Percentiles rank a stretch among this genome's conserved stretches.
phyloP scores from a whole-genome alignment of 495 filamentous ascomycete genomes.

The Talaromyces proteolyticus region DNA sequence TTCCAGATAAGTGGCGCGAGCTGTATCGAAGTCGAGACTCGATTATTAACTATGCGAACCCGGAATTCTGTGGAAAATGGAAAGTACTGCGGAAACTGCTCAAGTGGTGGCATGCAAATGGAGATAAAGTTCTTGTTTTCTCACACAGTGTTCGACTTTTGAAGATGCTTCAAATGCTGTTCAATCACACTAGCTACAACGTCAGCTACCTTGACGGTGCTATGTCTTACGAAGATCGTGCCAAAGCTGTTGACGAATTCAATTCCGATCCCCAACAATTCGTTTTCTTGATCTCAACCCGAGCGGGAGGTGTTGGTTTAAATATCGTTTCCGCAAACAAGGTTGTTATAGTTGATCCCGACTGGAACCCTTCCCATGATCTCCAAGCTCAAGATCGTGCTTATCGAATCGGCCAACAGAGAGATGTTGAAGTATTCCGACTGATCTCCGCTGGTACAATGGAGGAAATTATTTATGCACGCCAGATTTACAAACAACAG shows the following conservation, averaged over 20 bases:
- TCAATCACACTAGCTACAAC: slow-evolving; percentile 85
- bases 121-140: slow-evolving; percentile 93
- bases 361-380: slow-evolving; percentile 94
- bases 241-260: slow-evolving; percentile 78
- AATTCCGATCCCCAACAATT: slow-evolving; percentile 86
- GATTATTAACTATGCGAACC: slow-evolving; percentile 77
- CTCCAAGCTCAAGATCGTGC: slow-evolving; percentile 95
- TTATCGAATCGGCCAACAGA: slow-evolving; percentile 88
- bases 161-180: slow-evolving; percentile 79
- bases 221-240: slow-evolving; percentile 80
- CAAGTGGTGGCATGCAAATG: slow-evolving; percentile 80
- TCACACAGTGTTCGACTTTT: slow-evolving; percentile 82
- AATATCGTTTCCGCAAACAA: slow-evolving; percentile 99
- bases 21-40: slow-evolving; percentile 72
- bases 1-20: slow-evolving; percentile 71
- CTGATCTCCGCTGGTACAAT: slow-evolving; percentile 91
- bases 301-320: slow-evolving; percentile 81
- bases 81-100: slow-evolving; percentile 83
- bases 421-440: slow-evolving; percentile 95
- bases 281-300: slow-evolving; percentile 93
- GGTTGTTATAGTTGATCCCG: slow-evolving; percentile 94
- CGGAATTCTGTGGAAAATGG: slow-evolving; percentile 97
- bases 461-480: slow-evolving; percentile 94
- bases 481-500: slow-evolving; percentile 98
- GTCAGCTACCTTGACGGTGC: slow-evolving; percentile 86